Evolutionary conservation across 805 yeast genomes (phyloP).

Genomic region (Grigorovia yakushimaensis): DNA sequence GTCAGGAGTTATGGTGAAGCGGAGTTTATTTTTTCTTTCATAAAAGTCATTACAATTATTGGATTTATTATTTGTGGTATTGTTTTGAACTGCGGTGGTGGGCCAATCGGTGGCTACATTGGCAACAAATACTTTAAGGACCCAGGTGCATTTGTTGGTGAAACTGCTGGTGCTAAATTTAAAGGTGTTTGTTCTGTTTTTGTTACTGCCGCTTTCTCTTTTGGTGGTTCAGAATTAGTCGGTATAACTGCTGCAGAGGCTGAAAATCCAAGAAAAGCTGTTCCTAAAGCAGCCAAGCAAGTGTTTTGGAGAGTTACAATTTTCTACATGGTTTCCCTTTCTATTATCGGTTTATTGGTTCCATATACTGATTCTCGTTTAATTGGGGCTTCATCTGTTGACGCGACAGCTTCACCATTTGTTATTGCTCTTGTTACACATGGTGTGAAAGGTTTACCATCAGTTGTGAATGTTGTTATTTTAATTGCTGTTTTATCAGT

Average conservation of each 20-base stretch:
- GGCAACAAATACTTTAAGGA: conserved; percentile 44
- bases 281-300: conserved; percentile 46
- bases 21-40: conserved; percentile 38
- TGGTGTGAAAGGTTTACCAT: conserved; percentile 55
- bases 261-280: conserved; percentile 35
- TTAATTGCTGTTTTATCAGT: conserved; percentile 59
- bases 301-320: conserved; percentile 46
- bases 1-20: conserved; percentile 48
- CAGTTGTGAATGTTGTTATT: conserved; percentile 59
- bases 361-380: conserved; percentile 36
- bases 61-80: conserved; percentile 41
- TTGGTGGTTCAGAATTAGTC: conserved; percentile 43
- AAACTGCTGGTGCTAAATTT: conserved; percentile 28
- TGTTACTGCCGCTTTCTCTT: conserved; percentile 62
- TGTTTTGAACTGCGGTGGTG: conserved; percentile 44
- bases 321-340: conserved; percentile 38
- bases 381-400: conserved; percentile 40
- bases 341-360: conserved; percentile 39
- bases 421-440: conserved; percentile 61
- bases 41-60: conserved; percentile 40
- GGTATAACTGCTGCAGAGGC: conserved; percentile 45
- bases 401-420: conserved; percentile 66
- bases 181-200: conserved; percentile 67
- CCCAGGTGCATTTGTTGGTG: conserved; percentile 47
- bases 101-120: conserved; percentile 39